Conservation (phyloP, 345 rosid species). For the Lepidium aucheri region DNA sequence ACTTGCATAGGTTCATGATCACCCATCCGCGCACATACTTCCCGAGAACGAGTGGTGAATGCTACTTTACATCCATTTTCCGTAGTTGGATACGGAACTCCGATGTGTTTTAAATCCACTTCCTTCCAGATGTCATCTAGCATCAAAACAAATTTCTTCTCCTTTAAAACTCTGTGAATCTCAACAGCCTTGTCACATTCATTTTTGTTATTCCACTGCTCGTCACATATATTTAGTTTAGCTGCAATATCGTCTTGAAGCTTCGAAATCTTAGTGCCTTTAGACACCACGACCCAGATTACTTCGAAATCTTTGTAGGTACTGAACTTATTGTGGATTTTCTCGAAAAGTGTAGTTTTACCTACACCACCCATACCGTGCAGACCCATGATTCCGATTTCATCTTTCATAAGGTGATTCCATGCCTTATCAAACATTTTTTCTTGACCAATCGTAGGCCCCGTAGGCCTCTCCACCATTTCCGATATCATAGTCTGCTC, state of each 20-base stretch:
- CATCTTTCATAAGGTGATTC: neutral
- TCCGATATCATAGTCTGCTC: neutral
- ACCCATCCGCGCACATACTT: neutral
- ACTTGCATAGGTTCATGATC: neutral
- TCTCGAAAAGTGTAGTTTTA: neutral
- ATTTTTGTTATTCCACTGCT: neutral
- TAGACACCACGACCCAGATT: neutral
- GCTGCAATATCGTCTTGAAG: neutral
- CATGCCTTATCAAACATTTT: neutral
- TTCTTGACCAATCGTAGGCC: neutral
- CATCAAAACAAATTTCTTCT: neutral
- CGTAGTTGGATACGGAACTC: neutral
- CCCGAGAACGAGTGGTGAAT: neutral
- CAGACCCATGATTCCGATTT: neutral
- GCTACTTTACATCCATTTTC: neutral
- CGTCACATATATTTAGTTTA: neutral
- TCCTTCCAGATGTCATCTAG: slow-evolving; percentile 3
- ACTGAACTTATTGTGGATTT: neutral
- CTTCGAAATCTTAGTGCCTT: neutral
- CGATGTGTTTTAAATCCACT: neutral
- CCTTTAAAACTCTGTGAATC: neutral
- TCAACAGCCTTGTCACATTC: neutral
- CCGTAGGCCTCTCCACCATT: neutral
- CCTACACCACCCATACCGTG: neutral
- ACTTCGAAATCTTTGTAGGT: too few species aligned